These are phyloP conservation scores for Fraxinus sp. DNA, from an alignment of 305 asterid genomes.

Conservation along the genomic window DNA sequence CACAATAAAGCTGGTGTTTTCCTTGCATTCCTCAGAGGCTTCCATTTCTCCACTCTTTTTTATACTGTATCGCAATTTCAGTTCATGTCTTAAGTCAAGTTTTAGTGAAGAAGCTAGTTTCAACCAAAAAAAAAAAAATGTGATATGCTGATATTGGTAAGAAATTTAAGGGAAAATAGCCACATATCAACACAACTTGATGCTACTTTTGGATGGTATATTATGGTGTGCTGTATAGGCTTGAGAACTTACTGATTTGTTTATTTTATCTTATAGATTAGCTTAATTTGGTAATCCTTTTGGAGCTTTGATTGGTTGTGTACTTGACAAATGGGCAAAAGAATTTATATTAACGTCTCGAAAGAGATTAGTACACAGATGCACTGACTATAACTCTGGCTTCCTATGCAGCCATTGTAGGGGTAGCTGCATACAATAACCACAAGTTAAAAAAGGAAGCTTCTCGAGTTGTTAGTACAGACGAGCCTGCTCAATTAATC, in stretches of 20 bases:
- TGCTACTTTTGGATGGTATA: neutral
- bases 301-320: neutral
- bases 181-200: neutral
- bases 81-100: neutral
- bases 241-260: neutral
- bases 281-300: neutral
- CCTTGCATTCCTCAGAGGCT: neutral
- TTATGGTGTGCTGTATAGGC: neutral
- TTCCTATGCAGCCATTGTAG: conserved; percentile 73
- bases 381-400: neutral
- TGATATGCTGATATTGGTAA: neutral
- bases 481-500: conserved; percentile 25
- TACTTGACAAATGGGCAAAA: neutral
- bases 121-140: neutral
- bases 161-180: neutral
- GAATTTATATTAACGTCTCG: neutral
- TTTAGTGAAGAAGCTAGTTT: neutral
- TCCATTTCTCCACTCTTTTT: neutral
- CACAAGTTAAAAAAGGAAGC: conserved; percentile 82
- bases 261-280: neutral
- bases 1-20: neutral
- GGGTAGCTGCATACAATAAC: conserved; percentile 93
- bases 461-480: conserved; percentile 30
- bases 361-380: neutral
- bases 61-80: neutral